A percentile compares a stretch with the other conserved stretches of the same genome.
These are phyloP conservation scores for Ramaria sp. DNA, from an alignment of 768 basidiomycete genomes.

Conservation along the genomic window DNA sequence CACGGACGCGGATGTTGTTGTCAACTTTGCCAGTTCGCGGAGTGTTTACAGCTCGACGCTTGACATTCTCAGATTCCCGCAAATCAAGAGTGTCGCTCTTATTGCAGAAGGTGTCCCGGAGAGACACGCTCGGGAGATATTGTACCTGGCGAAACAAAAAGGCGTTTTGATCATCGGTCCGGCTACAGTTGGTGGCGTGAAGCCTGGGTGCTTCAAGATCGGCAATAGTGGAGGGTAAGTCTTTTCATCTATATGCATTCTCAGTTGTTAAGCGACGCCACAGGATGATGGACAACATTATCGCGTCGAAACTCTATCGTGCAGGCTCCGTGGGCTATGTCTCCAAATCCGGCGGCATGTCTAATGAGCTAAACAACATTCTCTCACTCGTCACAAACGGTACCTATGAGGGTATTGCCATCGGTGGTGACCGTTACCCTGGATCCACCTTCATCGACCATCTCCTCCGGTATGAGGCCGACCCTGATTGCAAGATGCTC, in stretches of 20 bases:
- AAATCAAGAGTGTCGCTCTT: conserved; percentile 71
- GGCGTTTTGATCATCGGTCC: conserved; percentile 91
- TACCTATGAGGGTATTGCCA: conserved; percentile 99
- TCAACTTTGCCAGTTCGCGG: conserved; percentile 94
- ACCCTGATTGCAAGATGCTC: conserved; percentile 98
- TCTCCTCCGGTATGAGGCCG: conserved; percentile 91
- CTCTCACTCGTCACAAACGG: conserved; percentile 93
- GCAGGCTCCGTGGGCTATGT: conserved; percentile 97
- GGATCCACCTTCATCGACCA: conserved; percentile 99
- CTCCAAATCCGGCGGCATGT: conserved; percentile 99
- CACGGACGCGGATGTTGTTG: conserved; percentile 91
- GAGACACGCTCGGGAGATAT: conserved; percentile 91
- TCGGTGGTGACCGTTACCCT: conserved; percentile 98
- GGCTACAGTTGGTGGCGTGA: conserved; percentile 98
- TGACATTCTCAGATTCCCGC: conserved; percentile 70
- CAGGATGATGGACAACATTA: conserved; percentile 99
- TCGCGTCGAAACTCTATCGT: conserved; percentile 96
- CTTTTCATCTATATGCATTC: neutral
- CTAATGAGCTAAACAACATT: conserved; percentile 99
- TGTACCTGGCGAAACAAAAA: conserved; percentile 78
- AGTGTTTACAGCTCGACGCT: conserved; percentile 92
- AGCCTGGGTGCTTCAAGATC: conserved; percentile 99
- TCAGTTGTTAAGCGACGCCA: neutral
- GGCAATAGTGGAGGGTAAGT: conserved; percentile 94
- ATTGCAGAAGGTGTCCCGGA: conserved; percentile 99